Conservation (phyloP, 169 alveolate species). For the Plasmodium coatneyi region DNA sequence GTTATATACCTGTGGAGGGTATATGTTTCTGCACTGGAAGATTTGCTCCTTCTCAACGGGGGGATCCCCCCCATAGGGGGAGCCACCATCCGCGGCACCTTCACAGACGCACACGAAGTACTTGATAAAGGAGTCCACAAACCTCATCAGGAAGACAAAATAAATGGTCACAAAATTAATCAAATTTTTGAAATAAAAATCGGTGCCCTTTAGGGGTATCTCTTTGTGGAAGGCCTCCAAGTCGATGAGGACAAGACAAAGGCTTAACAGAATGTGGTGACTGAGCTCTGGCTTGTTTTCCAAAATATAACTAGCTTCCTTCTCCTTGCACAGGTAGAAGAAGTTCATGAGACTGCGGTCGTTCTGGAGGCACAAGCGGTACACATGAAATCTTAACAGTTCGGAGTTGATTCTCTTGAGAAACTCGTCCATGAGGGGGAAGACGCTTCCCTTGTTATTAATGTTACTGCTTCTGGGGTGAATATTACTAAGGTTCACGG, state of each 20-base stretch:
- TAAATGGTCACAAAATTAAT: conserved; percentile 57
- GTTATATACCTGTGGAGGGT: not conserved
- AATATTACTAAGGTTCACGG: not conserved
- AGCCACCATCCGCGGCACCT: not conserved
- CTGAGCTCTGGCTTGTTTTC: conserved; percentile 38
- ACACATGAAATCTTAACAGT: conserved; percentile 13
- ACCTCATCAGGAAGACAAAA: conserved; percentile 16
- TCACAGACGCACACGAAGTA: conserved; percentile 50
- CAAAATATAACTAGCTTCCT: conserved; percentile 18
- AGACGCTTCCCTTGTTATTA: not conserved
- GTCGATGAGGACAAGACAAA: conserved; percentile 60
- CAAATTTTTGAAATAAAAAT: conserved; percentile 47
- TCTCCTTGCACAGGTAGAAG: conserved; percentile 30
- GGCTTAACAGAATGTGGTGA: conserved; percentile 35
- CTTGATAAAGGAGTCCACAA: conserved; percentile 2
- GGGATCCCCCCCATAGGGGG: not conserved
- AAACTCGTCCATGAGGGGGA: conserved; percentile 19
- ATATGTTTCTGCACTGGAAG: conserved; percentile 33
- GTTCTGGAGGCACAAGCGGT: conserved; percentile 24
- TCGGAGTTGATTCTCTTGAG: conserved; percentile 10
- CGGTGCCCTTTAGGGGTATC: not conserved
- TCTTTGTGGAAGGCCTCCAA: conserved; percentile 38
- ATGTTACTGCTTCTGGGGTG: not conserved
- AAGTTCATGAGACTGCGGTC: not conserved
- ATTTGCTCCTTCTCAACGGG: not conserved